phyloP scores from a whole-genome alignment of 2,329 filamentous ascomycete species.

The Neocatenulostroma microsporum region DNA sequence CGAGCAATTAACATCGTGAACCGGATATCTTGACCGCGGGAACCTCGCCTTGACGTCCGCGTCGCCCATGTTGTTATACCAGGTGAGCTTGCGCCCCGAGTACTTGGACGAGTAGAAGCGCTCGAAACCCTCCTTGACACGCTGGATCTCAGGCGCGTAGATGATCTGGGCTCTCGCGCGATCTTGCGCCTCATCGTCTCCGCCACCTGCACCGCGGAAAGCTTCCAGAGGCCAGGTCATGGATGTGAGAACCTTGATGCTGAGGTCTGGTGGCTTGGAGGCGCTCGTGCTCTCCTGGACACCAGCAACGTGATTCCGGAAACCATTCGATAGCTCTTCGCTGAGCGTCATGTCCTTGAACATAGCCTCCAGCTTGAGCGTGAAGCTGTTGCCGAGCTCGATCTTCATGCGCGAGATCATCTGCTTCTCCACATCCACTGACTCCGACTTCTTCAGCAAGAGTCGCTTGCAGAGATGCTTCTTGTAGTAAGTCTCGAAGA shows the following conservation, averaged over 20 bases:
- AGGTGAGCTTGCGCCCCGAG: conserved; percentile 80
- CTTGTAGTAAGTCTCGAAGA: conserved; percentile 97
- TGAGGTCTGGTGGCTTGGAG: conserved; percentile 64
- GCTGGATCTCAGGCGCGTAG: conserved; percentile 67
- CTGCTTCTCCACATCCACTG: conserved; percentile 84
- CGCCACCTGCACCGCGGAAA: conserved; percentile 55
- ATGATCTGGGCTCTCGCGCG: conserved; percentile 48
- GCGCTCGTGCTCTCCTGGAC: conserved; percentile 42
- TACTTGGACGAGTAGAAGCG: conserved; percentile 82
- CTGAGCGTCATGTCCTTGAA: conserved; percentile 93
- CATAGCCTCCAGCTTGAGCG: conserved; percentile 89
- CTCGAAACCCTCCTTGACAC: conserved; percentile 75
- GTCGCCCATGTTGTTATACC: conserved; percentile 68
- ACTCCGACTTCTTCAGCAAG: conserved; percentile 81
- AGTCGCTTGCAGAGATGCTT: conserved; percentile 86
- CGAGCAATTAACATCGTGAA: conserved; percentile 84
- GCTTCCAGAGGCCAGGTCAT: conserved; percentile 94
- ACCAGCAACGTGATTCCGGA: conserved; percentile 61
- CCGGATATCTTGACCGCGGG: conserved; percentile 62
- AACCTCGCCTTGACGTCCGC: conserved; percentile 80
- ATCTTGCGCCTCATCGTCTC: conserved; percentile 35
- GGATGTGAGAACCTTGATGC: conserved; percentile 77
- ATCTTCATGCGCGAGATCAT: conserved; percentile 97
- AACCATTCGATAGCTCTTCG: conserved; percentile 69
- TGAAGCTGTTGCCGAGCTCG: conserved; percentile 91